Conservation (phyloP, 139 green algal genomes). For the Haematococcus sp. region DNA sequence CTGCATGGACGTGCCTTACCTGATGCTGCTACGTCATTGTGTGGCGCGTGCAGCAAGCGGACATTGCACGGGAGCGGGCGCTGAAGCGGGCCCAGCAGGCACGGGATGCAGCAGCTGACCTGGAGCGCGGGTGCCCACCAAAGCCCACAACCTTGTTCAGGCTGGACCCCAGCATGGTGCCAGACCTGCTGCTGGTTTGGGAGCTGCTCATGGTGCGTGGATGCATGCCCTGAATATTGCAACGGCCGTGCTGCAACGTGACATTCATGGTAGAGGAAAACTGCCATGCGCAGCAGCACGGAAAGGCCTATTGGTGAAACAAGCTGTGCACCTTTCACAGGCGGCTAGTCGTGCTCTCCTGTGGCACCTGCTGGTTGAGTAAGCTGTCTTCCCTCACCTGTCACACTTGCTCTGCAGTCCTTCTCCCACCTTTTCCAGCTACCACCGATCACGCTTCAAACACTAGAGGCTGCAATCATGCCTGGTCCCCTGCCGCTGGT, state of each 20-base stretch:
- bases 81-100: not conserved
- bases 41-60: not conserved
- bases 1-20: too few relatives aligned
- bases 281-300: too few relatives aligned
- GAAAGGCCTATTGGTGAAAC: too few relatives aligned
- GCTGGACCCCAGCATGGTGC: conserved; percentile 44
- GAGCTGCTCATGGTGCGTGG: conserved; percentile 55
- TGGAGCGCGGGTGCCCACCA: conserved; percentile 54
- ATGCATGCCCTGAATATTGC: too few relatives aligned
- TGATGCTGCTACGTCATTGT: too few relatives aligned
- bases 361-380: too few relatives aligned
- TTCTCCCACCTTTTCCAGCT: conserved; percentile 68
- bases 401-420: conserved; percentile 29
- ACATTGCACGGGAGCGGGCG: too few relatives aligned
- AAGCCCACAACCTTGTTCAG: conserved; percentile 35
- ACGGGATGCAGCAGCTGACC: conserved; percentile 31
- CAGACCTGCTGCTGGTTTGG: conserved; percentile 67
- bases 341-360: too few relatives aligned
- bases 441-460: conserved; percentile 61
- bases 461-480: conserved; percentile 71
- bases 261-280: too few relatives aligned
- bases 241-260: too few relatives aligned
- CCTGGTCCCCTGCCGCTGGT: conserved; percentile 44
- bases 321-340: too few relatives aligned
- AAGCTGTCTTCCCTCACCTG: not conserved